Percentiles rank a stretch among this genome's conserved stretches.
These are phyloP conservation scores for Aquilaria yunnanensis DNA, from an alignment of 345 rosid species.

Conservation along the genomic window DNA sequence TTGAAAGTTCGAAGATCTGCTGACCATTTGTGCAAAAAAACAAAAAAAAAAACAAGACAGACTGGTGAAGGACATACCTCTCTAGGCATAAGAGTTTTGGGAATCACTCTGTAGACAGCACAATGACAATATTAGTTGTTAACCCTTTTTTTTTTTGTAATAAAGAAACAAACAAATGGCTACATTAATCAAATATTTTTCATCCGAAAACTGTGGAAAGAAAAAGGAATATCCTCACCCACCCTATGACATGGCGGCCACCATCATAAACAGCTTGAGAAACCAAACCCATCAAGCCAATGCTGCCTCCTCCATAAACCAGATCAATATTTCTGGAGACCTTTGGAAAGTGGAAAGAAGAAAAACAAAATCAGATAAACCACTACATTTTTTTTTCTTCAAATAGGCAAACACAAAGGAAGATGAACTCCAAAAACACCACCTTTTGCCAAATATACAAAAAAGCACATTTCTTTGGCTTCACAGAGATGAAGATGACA, in stretches of 20 bases:
- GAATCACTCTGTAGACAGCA: slow-evolving; percentile 57
- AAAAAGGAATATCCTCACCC: slow-evolving; percentile 13
- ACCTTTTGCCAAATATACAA: not conserved
- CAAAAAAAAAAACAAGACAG: slow-evolving; percentile 3
- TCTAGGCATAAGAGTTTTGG: slow-evolving; percentile 65
- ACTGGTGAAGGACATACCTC: slow-evolving; percentile 42
- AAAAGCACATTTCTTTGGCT: not conserved
- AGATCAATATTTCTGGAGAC: slow-evolving; percentile 83
- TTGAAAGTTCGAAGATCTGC: no score
- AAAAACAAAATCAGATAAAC: not conserved
- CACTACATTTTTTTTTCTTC: no score
- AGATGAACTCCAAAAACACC: not conserved
- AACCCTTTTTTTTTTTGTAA: no score
- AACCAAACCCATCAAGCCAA: slow-evolving; percentile 86
- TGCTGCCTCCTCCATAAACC: slow-evolving; percentile 95
- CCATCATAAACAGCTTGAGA: slow-evolving; percentile 82
- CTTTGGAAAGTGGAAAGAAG: slow-evolving; percentile 21
- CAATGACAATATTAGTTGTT: slow-evolving; percentile 23
- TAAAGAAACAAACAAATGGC: no score
- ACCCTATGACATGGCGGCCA: slow-evolving; percentile 90
- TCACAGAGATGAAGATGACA: not conserved
- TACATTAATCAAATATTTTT: no score
- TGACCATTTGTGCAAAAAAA: not conserved
- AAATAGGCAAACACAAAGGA: not conserved
- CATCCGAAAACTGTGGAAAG: not conserved